Evolutionary conservation across 2,329 filamentous ascomycete species (phyloP).

Genomic region (Penicillium capsulatum): DNA sequence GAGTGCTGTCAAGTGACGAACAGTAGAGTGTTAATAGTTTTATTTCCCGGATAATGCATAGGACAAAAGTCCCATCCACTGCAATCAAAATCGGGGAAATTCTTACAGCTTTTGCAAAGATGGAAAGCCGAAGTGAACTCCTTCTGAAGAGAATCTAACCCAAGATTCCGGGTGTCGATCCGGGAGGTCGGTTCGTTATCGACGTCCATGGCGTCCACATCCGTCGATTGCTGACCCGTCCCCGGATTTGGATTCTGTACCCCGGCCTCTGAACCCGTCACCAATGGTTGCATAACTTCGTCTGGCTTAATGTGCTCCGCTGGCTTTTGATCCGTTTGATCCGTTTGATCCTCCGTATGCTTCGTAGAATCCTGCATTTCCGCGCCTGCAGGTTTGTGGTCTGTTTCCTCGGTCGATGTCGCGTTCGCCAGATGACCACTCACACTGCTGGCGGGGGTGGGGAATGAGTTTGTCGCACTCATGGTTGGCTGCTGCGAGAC

Average conservation of each 20-base stretch:
- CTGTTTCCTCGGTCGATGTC: slow-evolving; percentile 33
- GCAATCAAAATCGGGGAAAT: slow-evolving; percentile 40
- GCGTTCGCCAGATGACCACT: slow-evolving; percentile 33
- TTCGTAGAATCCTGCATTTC: slow-evolving; percentile 20
- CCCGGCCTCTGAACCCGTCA: slow-evolving; percentile 15
- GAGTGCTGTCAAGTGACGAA: slow-evolving; percentile 39
- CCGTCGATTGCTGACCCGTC: slow-evolving; percentile 13
- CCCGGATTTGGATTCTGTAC: slow-evolving; percentile 21
- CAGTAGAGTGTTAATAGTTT: slow-evolving; percentile 43
- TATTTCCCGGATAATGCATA: slow-evolving; percentile 29
- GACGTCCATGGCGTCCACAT: slow-evolving; percentile 40
- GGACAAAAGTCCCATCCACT: slow-evolving; percentile 30
- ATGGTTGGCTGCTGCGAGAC: slow-evolving; percentile 40
- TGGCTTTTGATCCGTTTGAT: background rate
- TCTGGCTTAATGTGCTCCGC: slow-evolving; percentile 33
- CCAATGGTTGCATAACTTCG: slow-evolving; percentile 30
- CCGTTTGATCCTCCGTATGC: slow-evolving; percentile 20
- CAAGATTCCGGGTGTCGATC: slow-evolving; percentile 26
- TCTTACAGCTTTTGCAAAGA: slow-evolving; percentile 50
- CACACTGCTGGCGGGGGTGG: slow-evolving; percentile 46
- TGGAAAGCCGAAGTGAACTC: slow-evolving; percentile 47
- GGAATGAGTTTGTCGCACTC: slow-evolving; percentile 42
- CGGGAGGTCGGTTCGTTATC: slow-evolving; percentile 27
- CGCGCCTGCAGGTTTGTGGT: slow-evolving; percentile 32
- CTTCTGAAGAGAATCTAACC: slow-evolving; percentile 43